These are phyloP conservation scores for Citrus inodora DNA, from an alignment of 345 rosid genomes.

Conservation along the genomic window DNA sequence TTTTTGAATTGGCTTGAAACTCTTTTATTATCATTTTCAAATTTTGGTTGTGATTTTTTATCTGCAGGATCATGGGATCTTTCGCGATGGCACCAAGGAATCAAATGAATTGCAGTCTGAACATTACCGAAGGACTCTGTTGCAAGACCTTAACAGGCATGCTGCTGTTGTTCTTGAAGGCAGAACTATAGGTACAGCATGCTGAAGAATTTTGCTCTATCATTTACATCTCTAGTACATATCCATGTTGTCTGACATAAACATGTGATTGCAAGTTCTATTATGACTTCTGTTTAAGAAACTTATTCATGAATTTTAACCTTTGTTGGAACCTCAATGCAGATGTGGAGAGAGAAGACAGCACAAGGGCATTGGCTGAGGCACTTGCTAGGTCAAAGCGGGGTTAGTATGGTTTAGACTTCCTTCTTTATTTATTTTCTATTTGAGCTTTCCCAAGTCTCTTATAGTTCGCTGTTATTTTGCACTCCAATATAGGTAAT, in stretches of 20 bases:
- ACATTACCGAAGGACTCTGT: constrained; percentile 58
- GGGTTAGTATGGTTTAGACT: constrained; percentile 39
- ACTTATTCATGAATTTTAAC: constrained; percentile 8
- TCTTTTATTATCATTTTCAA: neutral
- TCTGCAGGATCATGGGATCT: constrained; percentile 75
- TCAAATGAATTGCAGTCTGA: constrained; percentile 48
- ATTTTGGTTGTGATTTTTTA: constrained; percentile 9
- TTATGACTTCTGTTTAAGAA: neutral
- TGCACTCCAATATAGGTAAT: constrained; percentile 33
- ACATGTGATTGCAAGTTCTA: neutral
- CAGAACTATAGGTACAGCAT: constrained; percentile 56
- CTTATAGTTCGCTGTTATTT: constrained; percentile 9
- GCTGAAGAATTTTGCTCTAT: constrained; percentile 3
- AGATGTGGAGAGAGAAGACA: constrained; percentile 76
- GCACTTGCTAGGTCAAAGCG: constrained; percentile 74
- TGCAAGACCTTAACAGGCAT: constrained; percentile 83
- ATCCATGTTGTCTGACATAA: neutral
- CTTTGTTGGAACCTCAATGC: constrained; percentile 25
- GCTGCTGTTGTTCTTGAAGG: constrained; percentile 95
- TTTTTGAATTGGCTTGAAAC: neutral
- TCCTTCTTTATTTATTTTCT: neutral
- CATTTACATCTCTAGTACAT: neutral
- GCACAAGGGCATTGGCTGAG: constrained; percentile 77
- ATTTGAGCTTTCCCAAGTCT: neutral
- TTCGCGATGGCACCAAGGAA: constrained; percentile 66